Percentiles rank a stretch among this genome's conserved stretches.
Evolutionary conservation across 2,329 filamentous ascomycete species (phyloP).

Genomic region (Scopulariopsis brevicaulis): DNA sequence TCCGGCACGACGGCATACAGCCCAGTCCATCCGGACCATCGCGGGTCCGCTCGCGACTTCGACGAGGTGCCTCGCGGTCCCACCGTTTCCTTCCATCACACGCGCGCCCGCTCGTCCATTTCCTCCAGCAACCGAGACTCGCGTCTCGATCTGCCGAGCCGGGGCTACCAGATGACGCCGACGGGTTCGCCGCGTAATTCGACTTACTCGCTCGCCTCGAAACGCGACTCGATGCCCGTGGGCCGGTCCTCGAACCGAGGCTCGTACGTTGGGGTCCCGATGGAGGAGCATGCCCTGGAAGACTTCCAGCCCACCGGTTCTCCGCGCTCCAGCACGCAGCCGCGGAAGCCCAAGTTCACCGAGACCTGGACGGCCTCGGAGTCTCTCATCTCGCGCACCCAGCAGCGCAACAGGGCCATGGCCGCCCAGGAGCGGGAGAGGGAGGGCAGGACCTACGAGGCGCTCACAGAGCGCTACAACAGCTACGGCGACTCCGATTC

Average conservation of each 20-base stretch:
- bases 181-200: constrained; percentile 31
- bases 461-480: constrained; percentile 31
- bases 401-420: constrained; percentile 35
- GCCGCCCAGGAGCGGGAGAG: constrained; percentile 21
- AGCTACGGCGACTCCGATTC: constrained; percentile 27
- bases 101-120: constrained; percentile 51
- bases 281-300: constrained; percentile 20
- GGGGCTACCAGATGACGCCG: constrained; percentile 40
- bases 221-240: constrained; percentile 29
- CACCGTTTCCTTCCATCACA: constrained; percentile 71
- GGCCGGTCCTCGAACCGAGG: constrained; percentile 21
- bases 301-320: not conserved
- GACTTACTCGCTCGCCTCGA: constrained; percentile 21
- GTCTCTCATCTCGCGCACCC: constrained; percentile 40
- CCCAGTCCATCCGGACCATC: constrained; percentile 28
- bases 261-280: constrained; percentile 38
- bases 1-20: constrained; percentile 47
- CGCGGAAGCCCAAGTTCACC: constrained; percentile 35
- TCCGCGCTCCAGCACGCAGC: constrained; percentile 6
- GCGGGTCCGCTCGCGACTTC: not conserved
- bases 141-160: constrained; percentile 39
- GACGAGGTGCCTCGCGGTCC: constrained; percentile 19
- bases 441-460: constrained; percentile 28
- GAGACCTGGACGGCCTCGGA: constrained; percentile 45
- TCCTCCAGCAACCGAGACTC: constrained; percentile 43